Base-by-base conservation (phyloP, 805 yeast genomes). In the Saturnispora halmiae region DNA sequence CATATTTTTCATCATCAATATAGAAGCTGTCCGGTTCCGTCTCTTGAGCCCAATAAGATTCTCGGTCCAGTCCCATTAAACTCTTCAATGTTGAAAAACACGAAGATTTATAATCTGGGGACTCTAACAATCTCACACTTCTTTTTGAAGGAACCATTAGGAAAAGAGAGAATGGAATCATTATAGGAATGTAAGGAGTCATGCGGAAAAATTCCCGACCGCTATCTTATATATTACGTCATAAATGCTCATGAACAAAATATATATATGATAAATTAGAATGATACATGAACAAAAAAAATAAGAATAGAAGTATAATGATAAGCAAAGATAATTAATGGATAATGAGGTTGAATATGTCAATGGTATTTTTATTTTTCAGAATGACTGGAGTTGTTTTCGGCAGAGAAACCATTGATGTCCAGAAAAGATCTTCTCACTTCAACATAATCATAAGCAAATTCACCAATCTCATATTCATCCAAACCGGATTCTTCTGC, bases 361-460 rank as follows among this genome's bases (percentile, higher is more conserved):
- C n/a, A n/a, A n/a, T n/a, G n/a, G n/a, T n/a, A n/a, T n/a, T n/a
- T n/a, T n/a, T n/a, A n/a, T n/a, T 25, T 13, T 22, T 13, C 15
- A 21, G 37, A 24, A 35, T 14, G 13, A 16, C 26, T 16, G 13
- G 31, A 10, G 10, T 24, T n/a, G 6, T 21, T 13, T 9, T 22
- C 36, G 22, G 27, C 15, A 26, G 34, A 43, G 14, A 45, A 50
- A 3, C 53, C 52, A 36, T 47, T 49, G 9, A 54, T 46, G 49
- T 71, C 76, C 53, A 79, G 71, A 61, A 79, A 90, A 64, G 88
- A 95, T 59, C 97, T 75, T 63, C 97, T 77, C 11, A 90, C 94
- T 67, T 90, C 98, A 43, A 90, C 96, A 58, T 87, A 90, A 62
- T 90, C 97, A 60, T 90, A 90, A n/a, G 97, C 97, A 64, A 88